These are phyloP conservation scores for Isochrysis galbana DNA, from an alignment of 78 protist species.

Conservation along the genomic window DNA sequence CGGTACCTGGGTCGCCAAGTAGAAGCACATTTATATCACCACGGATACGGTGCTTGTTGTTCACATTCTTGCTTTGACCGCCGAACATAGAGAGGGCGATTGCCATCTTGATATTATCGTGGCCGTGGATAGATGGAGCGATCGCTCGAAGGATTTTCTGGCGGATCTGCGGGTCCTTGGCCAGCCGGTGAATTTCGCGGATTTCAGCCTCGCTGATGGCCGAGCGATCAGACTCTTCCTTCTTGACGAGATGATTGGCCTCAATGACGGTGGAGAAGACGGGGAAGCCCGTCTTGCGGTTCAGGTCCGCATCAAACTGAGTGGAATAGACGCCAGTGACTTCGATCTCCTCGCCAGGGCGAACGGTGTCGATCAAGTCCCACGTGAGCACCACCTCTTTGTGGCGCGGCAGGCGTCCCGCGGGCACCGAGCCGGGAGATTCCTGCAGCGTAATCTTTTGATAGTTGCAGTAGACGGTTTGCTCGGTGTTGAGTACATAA, in stretches of 20 bases:
- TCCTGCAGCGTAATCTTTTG: slow-evolving; percentile 96
- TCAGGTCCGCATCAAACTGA: slow-evolving; percentile 56
- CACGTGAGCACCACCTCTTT: slow-evolving; percentile 75
- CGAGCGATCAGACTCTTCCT: slow-evolving; percentile 56
- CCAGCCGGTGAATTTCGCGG: slow-evolving; percentile 58
- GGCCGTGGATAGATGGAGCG: slow-evolving; percentile 99
- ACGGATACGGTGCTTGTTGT: slow-evolving; percentile 71
- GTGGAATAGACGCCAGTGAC: slow-evolving; percentile 87
- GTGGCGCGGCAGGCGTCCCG: slow-evolving; percentile 98
- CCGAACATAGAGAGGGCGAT: slow-evolving; percentile 96
- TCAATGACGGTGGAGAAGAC: slow-evolving; percentile 96
- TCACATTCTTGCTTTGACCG: slow-evolving; percentile 81
- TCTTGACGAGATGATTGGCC: slow-evolving; percentile 84
- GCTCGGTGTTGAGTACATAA: slow-evolving; percentile 72
- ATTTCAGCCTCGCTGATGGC: slow-evolving; percentile 88
- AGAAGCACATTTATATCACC: slow-evolving; percentile 99
- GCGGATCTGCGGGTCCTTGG: neutral
- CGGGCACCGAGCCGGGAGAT: slow-evolving; percentile 96
- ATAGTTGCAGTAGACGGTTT: slow-evolving; percentile 93
- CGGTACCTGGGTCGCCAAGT: slow-evolving; percentile 99
- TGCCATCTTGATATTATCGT: slow-evolving; percentile 94
- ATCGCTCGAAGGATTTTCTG: slow-evolving; percentile 80
- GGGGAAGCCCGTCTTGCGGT: slow-evolving; percentile 93
- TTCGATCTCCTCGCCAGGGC: slow-evolving; percentile 97
- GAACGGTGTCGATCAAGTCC: slow-evolving; percentile 90